These are phyloP conservation scores for Leishmania tarentolae DNA, from an alignment of 208 protist genomes.

Conservation along the genomic window DNA sequence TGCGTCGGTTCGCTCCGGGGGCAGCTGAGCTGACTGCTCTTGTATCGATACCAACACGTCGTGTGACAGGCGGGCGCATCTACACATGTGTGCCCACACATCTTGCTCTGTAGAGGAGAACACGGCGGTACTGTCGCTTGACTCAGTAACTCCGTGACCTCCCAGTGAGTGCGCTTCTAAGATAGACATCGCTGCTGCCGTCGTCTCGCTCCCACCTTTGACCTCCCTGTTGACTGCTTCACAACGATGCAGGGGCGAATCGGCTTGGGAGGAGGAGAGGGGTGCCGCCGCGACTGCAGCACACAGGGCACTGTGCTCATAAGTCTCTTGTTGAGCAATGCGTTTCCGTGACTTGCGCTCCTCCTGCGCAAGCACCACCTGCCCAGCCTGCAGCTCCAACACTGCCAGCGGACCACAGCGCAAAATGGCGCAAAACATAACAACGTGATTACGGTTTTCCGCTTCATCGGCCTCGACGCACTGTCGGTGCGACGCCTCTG, in stretches of 20 bases:
- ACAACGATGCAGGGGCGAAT: neutral
- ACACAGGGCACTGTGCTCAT: neutral
- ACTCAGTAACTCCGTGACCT: neutral
- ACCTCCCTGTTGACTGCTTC: too few relatives aligned
- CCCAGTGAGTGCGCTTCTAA: neutral
- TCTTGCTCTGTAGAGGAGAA: neutral
- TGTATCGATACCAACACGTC: neutral
- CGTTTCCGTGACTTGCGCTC: constrained; percentile 5
- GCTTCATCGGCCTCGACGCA: neutral
- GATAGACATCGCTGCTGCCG: neutral
- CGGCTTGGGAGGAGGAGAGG: neutral
- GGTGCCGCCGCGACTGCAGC: neutral
- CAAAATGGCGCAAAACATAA: neutral
- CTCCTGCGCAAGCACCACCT: neutral
- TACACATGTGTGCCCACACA: neutral
- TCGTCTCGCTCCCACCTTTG: neutral
- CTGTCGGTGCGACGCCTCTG: constrained; percentile 1
- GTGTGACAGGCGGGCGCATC: neutral
- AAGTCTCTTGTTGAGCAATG: neutral
- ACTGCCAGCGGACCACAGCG: neutral
- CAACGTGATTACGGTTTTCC: neutral
- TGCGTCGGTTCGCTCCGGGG: neutral
- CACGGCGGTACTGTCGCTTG: neutral
- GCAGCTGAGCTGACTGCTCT: neutral
- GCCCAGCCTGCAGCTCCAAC: neutral